These are phyloP conservation scores for Euphorbia celastroides DNA, from an alignment of 441 rosid genomes.

Conservation along the genomic window DNA sequence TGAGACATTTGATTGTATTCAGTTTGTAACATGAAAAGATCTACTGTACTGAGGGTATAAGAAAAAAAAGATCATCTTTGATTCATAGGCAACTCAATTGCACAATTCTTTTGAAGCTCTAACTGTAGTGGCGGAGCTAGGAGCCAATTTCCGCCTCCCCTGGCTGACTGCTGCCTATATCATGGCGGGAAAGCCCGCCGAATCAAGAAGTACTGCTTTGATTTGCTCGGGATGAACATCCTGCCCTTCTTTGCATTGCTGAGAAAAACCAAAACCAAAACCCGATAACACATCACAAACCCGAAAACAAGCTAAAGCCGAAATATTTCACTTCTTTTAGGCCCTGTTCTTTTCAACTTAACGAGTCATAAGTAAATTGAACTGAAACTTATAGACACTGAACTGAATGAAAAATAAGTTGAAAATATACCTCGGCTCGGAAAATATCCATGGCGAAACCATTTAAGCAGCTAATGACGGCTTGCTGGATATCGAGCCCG, in stretches of 20 bases:
- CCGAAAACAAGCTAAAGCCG: too few relatives aligned
- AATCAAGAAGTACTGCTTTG: slow-evolving; percentile 75
- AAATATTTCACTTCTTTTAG: too few relatives aligned
- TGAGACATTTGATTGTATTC: too few relatives aligned
- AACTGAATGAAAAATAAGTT: too few relatives aligned
- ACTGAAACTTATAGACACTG: too few relatives aligned
- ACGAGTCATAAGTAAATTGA: too few relatives aligned
- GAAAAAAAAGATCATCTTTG: slow-evolving; percentile 1
- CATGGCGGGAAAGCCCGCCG: slow-evolving; percentile 66
- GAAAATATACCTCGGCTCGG: slow-evolving; percentile 80
- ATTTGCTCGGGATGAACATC: slow-evolving; percentile 64
- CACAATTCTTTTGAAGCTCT: background rate
- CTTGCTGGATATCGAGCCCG: slow-evolving; percentile 71
- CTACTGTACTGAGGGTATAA: too few relatives aligned
- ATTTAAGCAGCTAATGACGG: slow-evolving; percentile 74
- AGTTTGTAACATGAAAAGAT: background rate
- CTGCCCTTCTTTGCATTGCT: slow-evolving; percentile 68
- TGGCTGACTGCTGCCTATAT: slow-evolving; percentile 21
- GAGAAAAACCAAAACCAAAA: slow-evolving; percentile 18
- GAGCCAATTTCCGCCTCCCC: too few relatives aligned
- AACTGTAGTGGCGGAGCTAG: too few relatives aligned
- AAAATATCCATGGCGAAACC: slow-evolving; percentile 80
- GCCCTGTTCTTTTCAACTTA: too few relatives aligned
- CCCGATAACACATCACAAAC: too few relatives aligned
- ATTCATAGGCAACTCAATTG: background rate